Base-by-base conservation (phyloP, 2,329 filamentous ascomycete genomes). In the Onygena corvina region DNA sequence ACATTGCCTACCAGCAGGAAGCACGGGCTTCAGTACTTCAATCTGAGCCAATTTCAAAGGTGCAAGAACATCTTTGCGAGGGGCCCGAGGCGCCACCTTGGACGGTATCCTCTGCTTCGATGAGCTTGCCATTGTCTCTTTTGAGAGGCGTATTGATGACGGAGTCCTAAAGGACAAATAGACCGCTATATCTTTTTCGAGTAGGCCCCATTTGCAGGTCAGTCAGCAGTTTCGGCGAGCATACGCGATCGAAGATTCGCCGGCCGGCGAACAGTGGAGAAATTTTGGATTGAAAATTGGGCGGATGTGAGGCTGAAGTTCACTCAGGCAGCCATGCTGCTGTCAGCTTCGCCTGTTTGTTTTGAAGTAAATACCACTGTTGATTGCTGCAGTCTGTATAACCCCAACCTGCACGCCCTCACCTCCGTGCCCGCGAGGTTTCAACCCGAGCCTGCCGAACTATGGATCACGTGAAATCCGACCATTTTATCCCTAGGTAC, bases 1-100 rank as follows among this genome's bases (percentile, higher is more conserved):
- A n/a, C 30, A 8, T 12, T 47, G 46, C 73, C 55, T 73, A 88
- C 86, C 86, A 65, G 86, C 88, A 54, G 90, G 90, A 29, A 96
- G 75, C 34, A 80, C 76, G 20, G 89, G 79, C 67, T 86, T 88
- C 33, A 78, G 76, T 50, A 86, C 81, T 52, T 89, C 72, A 74
- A 95, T 86, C 65, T 86, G 80, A 16, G 87, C 84, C 55, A 83
- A 82, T 61, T 83, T 84, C 59, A 96, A 73, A 38, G 86, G 84
- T 52, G 80, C 79, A 60, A 95, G 73, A 58, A 94, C 70, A 65
- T 78, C 67, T 57, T 65, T 66, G 54, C 68, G 65, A 27, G 67
- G 66, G 52, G 61, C 62, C 33, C 54, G 61, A 49, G 59, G 60
- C 9, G 52, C 48, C 59, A 53, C 42, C 49, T 59, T 34, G 56